A percentile compares a stretch with the other conserved stretches of the same genome.
Conservation (phyloP, 805 yeast species). For the Candida oleophila region DNA sequence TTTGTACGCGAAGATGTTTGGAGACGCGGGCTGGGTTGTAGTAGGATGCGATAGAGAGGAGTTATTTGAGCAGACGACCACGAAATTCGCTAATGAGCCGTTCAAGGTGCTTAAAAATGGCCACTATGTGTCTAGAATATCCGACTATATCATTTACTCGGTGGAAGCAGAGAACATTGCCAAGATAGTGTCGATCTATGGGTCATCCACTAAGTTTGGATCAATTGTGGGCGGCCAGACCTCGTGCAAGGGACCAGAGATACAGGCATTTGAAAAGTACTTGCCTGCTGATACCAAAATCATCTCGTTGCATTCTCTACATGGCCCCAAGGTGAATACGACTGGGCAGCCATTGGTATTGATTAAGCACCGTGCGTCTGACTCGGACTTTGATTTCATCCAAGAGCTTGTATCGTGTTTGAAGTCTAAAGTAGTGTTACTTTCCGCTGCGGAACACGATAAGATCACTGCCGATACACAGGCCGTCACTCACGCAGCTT, state of each 20-base stretch:
- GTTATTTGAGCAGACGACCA: conserved; percentile 44
- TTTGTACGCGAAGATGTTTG: conserved; percentile 75
- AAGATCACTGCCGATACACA: conserved; percentile 97
- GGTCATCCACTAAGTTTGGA: conserved; percentile 84
- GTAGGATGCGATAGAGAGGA: conserved; percentile 86
- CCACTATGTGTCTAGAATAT: conserved; percentile 71
- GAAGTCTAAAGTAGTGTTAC: conserved; percentile 70
- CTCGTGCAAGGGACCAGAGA: conserved; percentile 89
- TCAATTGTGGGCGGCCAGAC: conserved; percentile 98
- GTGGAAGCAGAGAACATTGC: conserved; percentile 89
- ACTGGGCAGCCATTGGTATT: conserved; percentile 91
- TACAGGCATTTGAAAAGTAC: conserved; percentile 74
- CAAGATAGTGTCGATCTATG: conserved; percentile 70
- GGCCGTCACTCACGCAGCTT: conserved; percentile 98
- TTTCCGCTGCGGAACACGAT: conserved; percentile 89
- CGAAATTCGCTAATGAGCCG: conserved; percentile 36
- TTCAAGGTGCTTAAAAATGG: conserved; percentile 75
- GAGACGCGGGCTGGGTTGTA: conserved; percentile 84
- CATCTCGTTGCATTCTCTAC: conserved; percentile 85
- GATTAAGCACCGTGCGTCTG: conserved; percentile 67
- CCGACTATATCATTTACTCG: conserved; percentile 84
- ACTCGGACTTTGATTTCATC: conserved; percentile 58
- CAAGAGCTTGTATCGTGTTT: conserved; percentile 67
- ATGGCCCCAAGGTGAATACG: conserved; percentile 89
- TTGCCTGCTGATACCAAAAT: conserved; percentile 81